These are phyloP conservation scores for Tylopilus subfusipes DNA, from an alignment of 768 basidiomycete genomes.

Conservation along the genomic window DNA sequence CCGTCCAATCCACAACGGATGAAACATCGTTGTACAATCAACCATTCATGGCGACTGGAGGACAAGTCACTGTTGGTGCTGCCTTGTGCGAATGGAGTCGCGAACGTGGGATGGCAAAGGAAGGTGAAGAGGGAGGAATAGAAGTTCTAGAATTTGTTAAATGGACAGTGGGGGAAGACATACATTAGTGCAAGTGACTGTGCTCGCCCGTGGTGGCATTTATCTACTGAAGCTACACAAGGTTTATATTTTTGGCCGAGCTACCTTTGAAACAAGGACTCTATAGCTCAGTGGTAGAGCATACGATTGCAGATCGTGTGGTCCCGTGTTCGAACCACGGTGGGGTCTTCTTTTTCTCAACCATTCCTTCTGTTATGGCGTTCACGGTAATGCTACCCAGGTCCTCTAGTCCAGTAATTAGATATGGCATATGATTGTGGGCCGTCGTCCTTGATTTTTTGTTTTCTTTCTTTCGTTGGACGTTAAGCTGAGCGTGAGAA, in stretches of 20 bases:
- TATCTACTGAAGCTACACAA: background rate
- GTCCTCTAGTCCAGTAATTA: too few relatives aligned
- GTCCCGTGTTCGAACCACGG: conserved; percentile 59
- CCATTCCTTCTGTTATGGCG: background rate
- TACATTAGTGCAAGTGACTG: background rate
- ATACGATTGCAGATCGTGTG: conserved; percentile 57
- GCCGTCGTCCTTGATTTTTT: too few relatives aligned
- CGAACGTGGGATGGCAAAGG: conserved; percentile 41
- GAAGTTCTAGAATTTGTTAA: conserved; percentile 52
- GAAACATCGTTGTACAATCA: conserved; percentile 64
- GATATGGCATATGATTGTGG: too few relatives aligned
- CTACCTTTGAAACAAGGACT: conserved; percentile 9
- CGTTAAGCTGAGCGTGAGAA: background rate
- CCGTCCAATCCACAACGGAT: conserved; percentile 42
- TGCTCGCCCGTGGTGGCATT: background rate
- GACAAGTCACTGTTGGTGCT: conserved; percentile 36
- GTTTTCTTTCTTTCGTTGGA: too few relatives aligned
- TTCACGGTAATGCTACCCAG: too few relatives aligned
- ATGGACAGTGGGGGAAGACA: conserved; percentile 59
- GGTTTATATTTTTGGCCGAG: too few relatives aligned
- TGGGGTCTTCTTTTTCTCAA: conserved; percentile 32
- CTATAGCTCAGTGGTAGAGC: conserved; percentile 51
- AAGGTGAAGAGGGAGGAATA: conserved; percentile 31
- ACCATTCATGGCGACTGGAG: conserved; percentile 72
- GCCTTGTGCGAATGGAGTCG: conserved; percentile 52